These are phyloP conservation scores for Boletus vinaceobasis DNA, from an alignment of 768 basidiomycete genomes.

Conservation along the genomic window DNA sequence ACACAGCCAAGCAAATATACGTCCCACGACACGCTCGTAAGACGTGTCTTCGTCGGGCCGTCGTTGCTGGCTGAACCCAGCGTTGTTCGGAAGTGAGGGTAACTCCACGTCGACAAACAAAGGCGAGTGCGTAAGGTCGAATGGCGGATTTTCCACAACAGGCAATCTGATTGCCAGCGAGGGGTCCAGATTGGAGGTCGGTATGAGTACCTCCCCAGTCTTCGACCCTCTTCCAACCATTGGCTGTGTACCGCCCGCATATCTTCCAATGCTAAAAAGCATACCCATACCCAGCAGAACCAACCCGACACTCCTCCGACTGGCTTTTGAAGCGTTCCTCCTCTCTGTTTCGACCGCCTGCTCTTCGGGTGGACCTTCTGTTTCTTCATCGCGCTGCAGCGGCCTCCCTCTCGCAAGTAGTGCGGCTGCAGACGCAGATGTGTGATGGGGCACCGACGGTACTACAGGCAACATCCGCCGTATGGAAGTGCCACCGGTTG, in stretches of 20 bases:
- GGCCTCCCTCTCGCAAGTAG: constrained; percentile 43
- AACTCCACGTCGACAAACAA: constrained; percentile 18
- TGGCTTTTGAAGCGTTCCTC: constrained; percentile 55
- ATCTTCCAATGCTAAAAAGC: constrained; percentile 63
- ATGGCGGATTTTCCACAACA: constrained; percentile 12
- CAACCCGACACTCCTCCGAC: constrained; percentile 69
- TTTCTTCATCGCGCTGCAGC: constrained; percentile 37
- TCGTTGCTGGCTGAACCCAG: constrained; percentile 2
- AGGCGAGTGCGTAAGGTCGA: background rate
- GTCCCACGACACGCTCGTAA: constrained; percentile 71
- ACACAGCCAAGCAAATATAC: constrained; percentile 92
- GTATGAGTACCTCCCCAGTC: constrained; percentile 49
- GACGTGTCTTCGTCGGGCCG: constrained; percentile 22
- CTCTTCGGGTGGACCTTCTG: constrained; percentile 19
- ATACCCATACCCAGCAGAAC: constrained; percentile 78
- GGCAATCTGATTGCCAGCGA: constrained; percentile 1
- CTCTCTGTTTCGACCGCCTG: constrained; percentile 21
- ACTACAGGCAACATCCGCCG: constrained; percentile 34
- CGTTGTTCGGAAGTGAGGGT: constrained; percentile 7
- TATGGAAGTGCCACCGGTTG: constrained; percentile 41
- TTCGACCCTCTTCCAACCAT: constrained; percentile 27
- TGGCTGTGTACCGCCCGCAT: constrained; percentile 34
- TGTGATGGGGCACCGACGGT: constrained; percentile 30
- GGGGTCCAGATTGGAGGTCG: constrained; percentile 3
- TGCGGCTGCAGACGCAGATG: constrained; percentile 17